These are phyloP conservation scores for Adansonia gregorii DNA, from an alignment of 441 rosid species.

Conservation along the genomic window DNA sequence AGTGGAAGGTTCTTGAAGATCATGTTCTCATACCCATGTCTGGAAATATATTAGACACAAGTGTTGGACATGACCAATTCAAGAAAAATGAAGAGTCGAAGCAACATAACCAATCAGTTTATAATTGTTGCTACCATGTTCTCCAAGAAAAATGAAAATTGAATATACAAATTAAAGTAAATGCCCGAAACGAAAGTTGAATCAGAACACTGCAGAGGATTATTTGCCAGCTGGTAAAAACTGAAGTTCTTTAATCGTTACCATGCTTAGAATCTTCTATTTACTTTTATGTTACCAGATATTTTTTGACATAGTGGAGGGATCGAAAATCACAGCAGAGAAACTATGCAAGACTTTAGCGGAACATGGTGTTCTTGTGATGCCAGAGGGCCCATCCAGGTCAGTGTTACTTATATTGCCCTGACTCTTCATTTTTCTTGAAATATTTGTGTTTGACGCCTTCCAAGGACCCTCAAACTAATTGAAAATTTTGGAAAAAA, in stretches of 20 bases:
- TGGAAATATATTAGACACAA: too few species aligned
- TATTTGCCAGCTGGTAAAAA: neutral
- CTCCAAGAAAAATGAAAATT: neutral
- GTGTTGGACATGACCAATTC: too few species aligned
- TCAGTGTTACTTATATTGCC: constrained; percentile 24
- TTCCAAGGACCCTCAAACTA: too few species aligned
- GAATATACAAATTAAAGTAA: neutral
- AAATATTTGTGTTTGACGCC: too few species aligned
- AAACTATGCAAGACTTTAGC: constrained; percentile 64
- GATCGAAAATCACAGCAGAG: constrained; percentile 51
- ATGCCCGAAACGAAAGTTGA: neutral
- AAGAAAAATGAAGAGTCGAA: too few species aligned
- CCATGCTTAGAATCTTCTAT: neutral
- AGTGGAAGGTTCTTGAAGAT: too few species aligned
- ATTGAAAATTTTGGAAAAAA: too few species aligned
- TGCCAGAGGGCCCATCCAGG: constrained; percentile 66
- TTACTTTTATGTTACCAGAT: constrained; percentile 45
- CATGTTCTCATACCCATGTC: too few species aligned
- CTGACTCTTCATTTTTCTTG: too few species aligned
- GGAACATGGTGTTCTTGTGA: constrained; percentile 63
- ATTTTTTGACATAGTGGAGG: constrained; percentile 55
- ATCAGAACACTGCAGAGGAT: neutral
- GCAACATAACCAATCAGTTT: too few species aligned
- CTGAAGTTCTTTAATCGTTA: neutral
- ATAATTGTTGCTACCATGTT: neutral